Evolutionary conservation across 192 early-diverging fungal species (phyloP).

Genomic region (Linnemannia schmuckeri): DNA sequence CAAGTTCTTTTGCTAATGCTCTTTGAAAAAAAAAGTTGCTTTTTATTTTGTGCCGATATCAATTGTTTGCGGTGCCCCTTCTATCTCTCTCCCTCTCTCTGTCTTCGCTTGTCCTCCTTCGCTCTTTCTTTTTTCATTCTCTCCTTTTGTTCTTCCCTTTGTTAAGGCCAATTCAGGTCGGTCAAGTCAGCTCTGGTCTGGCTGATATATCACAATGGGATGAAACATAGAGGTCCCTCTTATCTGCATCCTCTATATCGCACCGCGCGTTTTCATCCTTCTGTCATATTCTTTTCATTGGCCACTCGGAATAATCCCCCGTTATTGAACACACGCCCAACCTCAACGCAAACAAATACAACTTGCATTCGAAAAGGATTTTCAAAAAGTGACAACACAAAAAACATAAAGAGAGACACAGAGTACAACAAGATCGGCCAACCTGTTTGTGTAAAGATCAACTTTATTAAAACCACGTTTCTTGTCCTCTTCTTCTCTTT

Average conservation of each 20-base stretch:
- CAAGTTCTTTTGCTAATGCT: slow-evolving; percentile 16
- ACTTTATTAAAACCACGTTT: slow-evolving; percentile 49
- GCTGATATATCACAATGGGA: background rate
- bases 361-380: background rate
- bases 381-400: background rate
- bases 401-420: background rate
- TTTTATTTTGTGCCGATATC: slow-evolving; percentile 3
- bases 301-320: background rate
- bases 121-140: background rate
- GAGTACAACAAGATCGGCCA: background rate
- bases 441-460: no score
- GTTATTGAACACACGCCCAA: background rate
- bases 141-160: slow-evolving; percentile 14
- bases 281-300: background rate
- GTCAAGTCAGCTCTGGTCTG: background rate
- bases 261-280: background rate
- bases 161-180: background rate
- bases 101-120: background rate
- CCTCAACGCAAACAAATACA: background rate
- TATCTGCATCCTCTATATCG: background rate
- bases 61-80: background rate
- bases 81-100: background rate
- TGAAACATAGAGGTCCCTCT: background rate
- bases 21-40: background rate
- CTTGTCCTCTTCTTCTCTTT: background rate